A percentile compares a stretch with the other conserved stretches of the same genome.
Conservation (phyloP, 805 yeast genomes). For the Grigorovia jiainica region DNA sequence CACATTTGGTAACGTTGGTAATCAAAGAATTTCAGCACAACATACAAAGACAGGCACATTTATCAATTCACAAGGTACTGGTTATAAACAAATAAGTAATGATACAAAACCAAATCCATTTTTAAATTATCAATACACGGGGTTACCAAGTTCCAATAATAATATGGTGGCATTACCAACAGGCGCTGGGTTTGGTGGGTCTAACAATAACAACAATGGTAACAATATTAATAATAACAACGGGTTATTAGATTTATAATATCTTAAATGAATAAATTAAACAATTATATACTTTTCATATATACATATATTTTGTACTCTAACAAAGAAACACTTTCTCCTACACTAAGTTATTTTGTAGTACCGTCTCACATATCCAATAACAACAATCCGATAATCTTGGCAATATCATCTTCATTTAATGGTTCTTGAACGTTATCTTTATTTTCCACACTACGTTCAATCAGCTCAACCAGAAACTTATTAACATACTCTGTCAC, state of each 20-base stretch:
- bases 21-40: slow-evolving; percentile 77
- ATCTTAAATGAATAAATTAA: too few species aligned
- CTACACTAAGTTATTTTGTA: neutral
- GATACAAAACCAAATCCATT: slow-evolving; percentile 30
- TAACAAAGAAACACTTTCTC: too few species aligned
- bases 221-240: slow-evolving; percentile 23
- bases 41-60: slow-evolving; percentile 76
- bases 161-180: slow-evolving; percentile 74
- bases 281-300: slow-evolving; percentile 6
- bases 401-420: slow-evolving; percentile 23
- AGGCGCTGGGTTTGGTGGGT: slow-evolving; percentile 92
- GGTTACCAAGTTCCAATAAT: slow-evolving; percentile 44
- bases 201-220: slow-evolving; percentile 23
- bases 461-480: slow-evolving; percentile 9
- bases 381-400: slow-evolving; percentile 23
- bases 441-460: slow-evolving; percentile 22
- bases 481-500: neutral
- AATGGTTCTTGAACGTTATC: slow-evolving; percentile 9
- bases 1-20: slow-evolving; percentile 49
- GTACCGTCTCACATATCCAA: slow-evolving; percentile 20
- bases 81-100: slow-evolving; percentile 43
- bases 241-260: slow-evolving; percentile 9
- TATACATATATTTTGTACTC: too few species aligned
- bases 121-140: slow-evolving; percentile 59
- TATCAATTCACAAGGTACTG: slow-evolving; percentile 84